Percentiles rank a stretch among this genome's conserved stretches.
phyloP scores from a whole-genome alignment of 2,329 filamentous ascomycete species.

The Alternaria infectoria region DNA sequence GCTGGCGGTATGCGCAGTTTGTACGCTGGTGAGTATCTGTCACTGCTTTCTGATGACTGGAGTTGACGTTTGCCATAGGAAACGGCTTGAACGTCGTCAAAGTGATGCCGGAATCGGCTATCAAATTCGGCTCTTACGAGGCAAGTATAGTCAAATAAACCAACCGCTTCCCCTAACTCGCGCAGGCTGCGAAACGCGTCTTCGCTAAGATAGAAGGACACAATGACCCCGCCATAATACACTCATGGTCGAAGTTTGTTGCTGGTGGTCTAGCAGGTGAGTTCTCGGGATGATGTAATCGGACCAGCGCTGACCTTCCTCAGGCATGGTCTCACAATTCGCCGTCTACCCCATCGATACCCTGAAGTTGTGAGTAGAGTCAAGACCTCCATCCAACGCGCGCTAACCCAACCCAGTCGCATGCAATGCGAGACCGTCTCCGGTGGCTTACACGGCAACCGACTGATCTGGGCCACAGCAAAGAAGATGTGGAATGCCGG shows the following conservation, averaged over 20 bases:
- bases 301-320: not conserved
- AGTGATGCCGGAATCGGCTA: constrained; percentile 98
- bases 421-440: constrained; percentile 95
- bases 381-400: not conserved
- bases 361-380: constrained; percentile 67
- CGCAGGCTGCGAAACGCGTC: constrained; percentile 79
- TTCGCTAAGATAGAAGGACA: constrained; percentile 89
- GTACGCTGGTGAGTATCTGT: constrained; percentile 76
- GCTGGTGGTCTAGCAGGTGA: constrained; percentile 81
- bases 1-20: constrained; percentile 87
- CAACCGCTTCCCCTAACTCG: constrained; percentile 14
- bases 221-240: constrained; percentile 78
- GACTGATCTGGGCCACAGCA: constrained; percentile 80
- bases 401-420: constrained; percentile 56
- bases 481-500: constrained; percentile 84
- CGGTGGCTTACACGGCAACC: constrained; percentile 82
- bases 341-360: constrained; percentile 95
- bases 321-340: constrained; percentile 89
- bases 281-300: not conserved
- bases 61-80: constrained; percentile 59
- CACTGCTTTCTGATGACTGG: not conserved
- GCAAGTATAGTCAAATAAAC: constrained; percentile 46
- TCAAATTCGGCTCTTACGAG: constrained; percentile 98
- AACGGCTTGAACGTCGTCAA: constrained; percentile 97
- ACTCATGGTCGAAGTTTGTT: constrained; percentile 84